Base-by-base conservation (phyloP, 345 rosid genomes). In the Pistacia atlantica region DNA sequence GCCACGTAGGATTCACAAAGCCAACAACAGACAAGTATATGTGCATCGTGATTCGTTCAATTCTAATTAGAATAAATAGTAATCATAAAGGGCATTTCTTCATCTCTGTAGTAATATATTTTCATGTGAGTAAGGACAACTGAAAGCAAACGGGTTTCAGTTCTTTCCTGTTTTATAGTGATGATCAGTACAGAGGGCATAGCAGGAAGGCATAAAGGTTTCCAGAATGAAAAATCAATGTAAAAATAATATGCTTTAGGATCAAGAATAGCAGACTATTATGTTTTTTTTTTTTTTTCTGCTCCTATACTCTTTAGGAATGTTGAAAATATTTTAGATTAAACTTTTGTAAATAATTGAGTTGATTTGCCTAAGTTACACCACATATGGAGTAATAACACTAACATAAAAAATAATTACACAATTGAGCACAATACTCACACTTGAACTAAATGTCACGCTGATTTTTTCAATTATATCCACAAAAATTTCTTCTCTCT, bases 391-490 rank as follows among this genome's bases (percentile, higher is more conserved):
- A 56, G 55, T 14, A 38, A 52, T 14, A 22, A 52, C 55, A 75
- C 17, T 33, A 65, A 25, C 22, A 8, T 13, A 42, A 54, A 48
- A 14, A 42, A 75, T 6, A 18, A 42, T 58, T 67, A 58, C 12
- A 66, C 20, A 75, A 45, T 51, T 37, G 31, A 65, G 60, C 62
- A 56, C 58, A 59, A 60, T 66, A 88, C 99, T 81, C 82, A 97
- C 98, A 80, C 99, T 97, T 70, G 98, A 92, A 84, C 99, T 92
- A 89, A 97, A 97, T 73, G 98, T 94, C 72, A 97, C 95, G 79
- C 99, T 97, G 80, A 97, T 93, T 88, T 97, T 94, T 88, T 94
- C 98, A 16, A 97, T 97, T 80, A 97, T 89, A 81, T 97, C 99
- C 80, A 94, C 98, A 82, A 94, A 97, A 48, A 94, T 94, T 86